These are phyloP conservation scores for Hanseniaspora lindneri DNA, from an alignment of 805 yeast species.

Conservation along the genomic window DNA sequence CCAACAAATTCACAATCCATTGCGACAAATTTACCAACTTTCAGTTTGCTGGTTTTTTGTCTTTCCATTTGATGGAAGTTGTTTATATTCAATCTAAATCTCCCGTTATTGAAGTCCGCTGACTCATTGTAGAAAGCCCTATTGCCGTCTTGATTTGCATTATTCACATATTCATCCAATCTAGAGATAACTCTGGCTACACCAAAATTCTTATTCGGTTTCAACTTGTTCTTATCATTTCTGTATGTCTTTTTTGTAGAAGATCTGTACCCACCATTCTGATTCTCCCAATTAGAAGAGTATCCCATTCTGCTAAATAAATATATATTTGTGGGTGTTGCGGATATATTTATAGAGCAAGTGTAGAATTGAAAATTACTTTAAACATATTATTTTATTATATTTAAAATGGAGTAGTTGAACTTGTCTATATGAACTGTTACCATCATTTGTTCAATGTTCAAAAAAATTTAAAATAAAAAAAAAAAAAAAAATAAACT, in stretches of 20 bases:
- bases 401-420: too few relatives aligned
- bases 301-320: background rate
- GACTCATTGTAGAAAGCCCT: background rate
- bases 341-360: background rate
- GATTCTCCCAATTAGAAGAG: conserved; percentile 22
- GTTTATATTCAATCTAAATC: conserved; percentile 1
- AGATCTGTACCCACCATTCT: conserved; percentile 15
- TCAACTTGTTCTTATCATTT: background rate
- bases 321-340: background rate
- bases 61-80: conserved; percentile 2
- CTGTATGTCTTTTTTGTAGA: background rate
- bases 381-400: too few relatives aligned
- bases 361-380: too few relatives aligned
- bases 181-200: background rate
- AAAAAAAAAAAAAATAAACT: too few relatives aligned
- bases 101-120: background rate
- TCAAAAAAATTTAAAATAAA: too few relatives aligned
- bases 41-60: conserved; percentile 20
- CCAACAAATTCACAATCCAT: conserved; percentile 95
- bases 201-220: background rate
- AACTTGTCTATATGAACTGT: too few relatives aligned
- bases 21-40: conserved; percentile 63
- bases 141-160: background rate
- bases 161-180: background rate
- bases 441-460: too few relatives aligned